Evolutionary conservation across 345 rosid genomes (phyloP), one percentile per base, ranked within the genome.

Genomic region (Bruguiera gymnorhiza): DNA sequence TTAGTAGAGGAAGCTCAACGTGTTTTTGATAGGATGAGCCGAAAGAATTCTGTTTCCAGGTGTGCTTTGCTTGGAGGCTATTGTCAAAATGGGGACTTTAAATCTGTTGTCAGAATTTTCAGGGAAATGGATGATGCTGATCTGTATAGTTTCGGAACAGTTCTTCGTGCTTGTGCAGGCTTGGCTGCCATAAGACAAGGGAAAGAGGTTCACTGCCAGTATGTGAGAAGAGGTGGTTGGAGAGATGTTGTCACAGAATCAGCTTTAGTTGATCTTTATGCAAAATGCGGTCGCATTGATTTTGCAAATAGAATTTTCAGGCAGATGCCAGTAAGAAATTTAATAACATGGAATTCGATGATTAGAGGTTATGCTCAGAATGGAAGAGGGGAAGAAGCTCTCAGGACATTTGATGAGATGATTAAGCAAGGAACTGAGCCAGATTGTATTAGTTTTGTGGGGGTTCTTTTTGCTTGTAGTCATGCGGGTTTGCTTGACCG

Each of bases 291-390:
- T 20, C 81, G 86, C 72, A 66, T 89, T 62, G 86, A 86, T 81
- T 86, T 79, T 66, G 95, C 97, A 34, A 64, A 74, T 39, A 76
- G 73, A 51, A 68, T 89, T 31, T 94, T 85, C 64, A 55, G 64
- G 16, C 77, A 73, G 51, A 89, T 89, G 96, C 63, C 76, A 0
- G 61, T 77, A 50, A 82, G 74, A 67, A 91, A 89, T 71, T 69
- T 86, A 77, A 88, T 94, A 75, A 88, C 97, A 24, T 87, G 93
- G 97, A 94, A 94, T 69, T 76, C 98, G 0, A 91, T 94, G 95
- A 78, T 94, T 43, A 63, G 79, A 73, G 98, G 92, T 6, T 80
- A 89, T 57, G 97, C 97, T 67, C 96, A 94, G 69, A 94, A 94
- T 63, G 97, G 98, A 79, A 84, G 85, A 83, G 88, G 82, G 37